Evolutionary conservation across 306 rosid species (phyloP), one percentile per base, ranked within the genome.

Genomic region (Pyrus communis): DNA sequence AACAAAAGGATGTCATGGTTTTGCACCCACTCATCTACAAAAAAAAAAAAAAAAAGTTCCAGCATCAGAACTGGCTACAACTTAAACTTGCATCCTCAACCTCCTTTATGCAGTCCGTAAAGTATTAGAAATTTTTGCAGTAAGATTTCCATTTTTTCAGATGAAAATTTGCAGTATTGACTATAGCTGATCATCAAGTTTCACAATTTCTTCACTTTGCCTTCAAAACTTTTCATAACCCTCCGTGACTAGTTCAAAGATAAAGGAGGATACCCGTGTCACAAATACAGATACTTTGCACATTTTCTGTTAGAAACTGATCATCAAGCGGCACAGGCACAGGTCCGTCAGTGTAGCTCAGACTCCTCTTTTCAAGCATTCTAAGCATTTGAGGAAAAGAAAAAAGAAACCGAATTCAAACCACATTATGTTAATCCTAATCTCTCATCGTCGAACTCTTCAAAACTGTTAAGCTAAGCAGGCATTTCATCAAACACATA

Each of bases 351-450:
- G 31, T 71, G 78, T 95, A 95, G 90, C 97, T 95, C 83, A 95
- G 82, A 84, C 91, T 90, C 87, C 98, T 89, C 77, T 92, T 90
- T 77, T 92, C 98, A 68, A 95, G 96, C 97, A 95, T 92, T 85
- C 98, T 95, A 73, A 68, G 79, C 66, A 86, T 38, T 59, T n/a
- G 3, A 60, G 31, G 28, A 78, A 45, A 45, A 21, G 11, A 7
- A 42, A 74, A 11, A 11, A 28, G 69, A 25, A 45, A 60, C 12
- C 8, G 15, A 27, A 74, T 18, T 2, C 55, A 9, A 31, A 73
- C 12, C 65, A 72, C 4, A 18, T 21, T 14, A 57, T 23, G n/a
- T 33, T 7, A 72, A 57, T 58, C 52, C 23, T 5, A 33, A 35
- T 6, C 65, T 19, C 63, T 30, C 30, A 30, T 11, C 62, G 17